Evolutionary conservation across 1,139 yeast genomes (phyloP), one percentile per base, ranked within the genome.

Genomic region (Lodderomyces jiufengensis): DNA sequence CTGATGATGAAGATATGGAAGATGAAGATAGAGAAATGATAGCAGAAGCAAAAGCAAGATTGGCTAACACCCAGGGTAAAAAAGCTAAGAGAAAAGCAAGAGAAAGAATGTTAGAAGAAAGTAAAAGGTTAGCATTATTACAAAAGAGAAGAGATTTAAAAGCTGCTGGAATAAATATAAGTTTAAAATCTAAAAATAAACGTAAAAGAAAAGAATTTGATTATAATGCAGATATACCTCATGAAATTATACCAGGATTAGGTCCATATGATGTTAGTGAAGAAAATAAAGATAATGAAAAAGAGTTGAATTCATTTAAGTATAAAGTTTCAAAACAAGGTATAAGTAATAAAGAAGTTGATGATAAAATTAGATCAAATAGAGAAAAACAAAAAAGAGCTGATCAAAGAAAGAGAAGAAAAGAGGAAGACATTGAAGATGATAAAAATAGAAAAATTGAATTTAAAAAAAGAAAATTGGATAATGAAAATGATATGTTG

Each of bases 1-100:
- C 29, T 5, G 95, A 85, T 56, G 77, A 79, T 2, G 80, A 76
- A 9, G 87, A 81, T 30, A 65, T 87, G 69, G 90, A 80, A 42
- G 97, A 88, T 38, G 96, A 87, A 42, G 96, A 92, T 50, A 64
- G 76, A 43, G 97, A 92, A 55, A 88, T 92, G 97, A 61, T 92
- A 9, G 79, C 90, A 8, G 98, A 92, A 54, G 97, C 98, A 0
- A 75, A 84, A 37, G 95, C 97, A 1, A 73, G 98, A 48, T 63
- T 92, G 46, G 87, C 95, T 8, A 90, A 87, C 50, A 90, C 97
- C 0, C 92, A 84, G 55, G 98, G 98, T 43, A 88, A 90, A 50
- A 92, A 92, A 59, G 97, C 97, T 1, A 85, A 88, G 43, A 63
- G 98, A 42, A 86, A 90, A 54, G 87, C 84, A 3, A 69, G 98